These are phyloP conservation scores for Ceratocystis colombiana DNA, from an alignment of 2,329 filamentous ascomycete genomes.

Conservation along the genomic window DNA sequence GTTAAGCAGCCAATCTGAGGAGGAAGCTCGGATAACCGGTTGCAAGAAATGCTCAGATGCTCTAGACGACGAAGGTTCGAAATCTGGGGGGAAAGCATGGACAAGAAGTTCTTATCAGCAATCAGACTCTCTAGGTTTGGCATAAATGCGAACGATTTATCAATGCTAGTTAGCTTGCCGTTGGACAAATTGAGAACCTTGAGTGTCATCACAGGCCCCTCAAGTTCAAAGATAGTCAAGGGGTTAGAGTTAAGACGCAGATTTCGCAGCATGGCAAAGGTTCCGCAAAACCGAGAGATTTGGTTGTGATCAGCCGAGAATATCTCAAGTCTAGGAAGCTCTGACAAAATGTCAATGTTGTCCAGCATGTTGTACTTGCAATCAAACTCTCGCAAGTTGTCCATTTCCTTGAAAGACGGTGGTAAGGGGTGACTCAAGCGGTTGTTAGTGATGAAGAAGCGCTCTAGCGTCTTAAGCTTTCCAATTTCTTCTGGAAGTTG, in stretches of 20 bases:
- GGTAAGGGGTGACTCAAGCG: slow-evolving; percentile 67
- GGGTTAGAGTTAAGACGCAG: slow-evolving; percentile 91
- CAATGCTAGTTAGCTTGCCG: slow-evolving; percentile 81
- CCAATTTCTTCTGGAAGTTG: slow-evolving; percentile 69
- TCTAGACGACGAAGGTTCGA: slow-evolving; percentile 74
- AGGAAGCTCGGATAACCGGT: slow-evolving; percentile 74
- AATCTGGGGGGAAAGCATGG: slow-evolving; percentile 75
- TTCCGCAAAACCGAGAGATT: slow-evolving; percentile 79
- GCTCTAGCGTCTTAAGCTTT: slow-evolving; percentile 66
- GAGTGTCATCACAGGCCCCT: slow-evolving; percentile 64
- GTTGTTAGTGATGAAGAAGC: slow-evolving; percentile 94
- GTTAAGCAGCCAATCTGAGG: slow-evolving; percentile 77
- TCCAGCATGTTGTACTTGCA: slow-evolving; percentile 86
- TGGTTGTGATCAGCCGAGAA: slow-evolving; percentile 86
- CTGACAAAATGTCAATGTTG: slow-evolving; percentile 76
- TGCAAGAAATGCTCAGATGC: slow-evolving; percentile 88
- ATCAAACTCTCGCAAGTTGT: slow-evolving; percentile 79
- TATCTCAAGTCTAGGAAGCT: slow-evolving; percentile 76
- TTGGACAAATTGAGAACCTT: slow-evolving; percentile 83
- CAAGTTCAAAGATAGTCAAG: slow-evolving; percentile 84
- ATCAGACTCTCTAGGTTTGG: slow-evolving; percentile 77
- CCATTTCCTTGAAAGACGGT: slow-evolving; percentile 58
- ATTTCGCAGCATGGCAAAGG: slow-evolving; percentile 74
- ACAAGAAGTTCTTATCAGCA: slow-evolving; percentile 91
- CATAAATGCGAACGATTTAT: slow-evolving; percentile 79